Conservation (phyloP, 2,329 filamentous ascomycete genomes). For the Phoma sp. region DNA sequence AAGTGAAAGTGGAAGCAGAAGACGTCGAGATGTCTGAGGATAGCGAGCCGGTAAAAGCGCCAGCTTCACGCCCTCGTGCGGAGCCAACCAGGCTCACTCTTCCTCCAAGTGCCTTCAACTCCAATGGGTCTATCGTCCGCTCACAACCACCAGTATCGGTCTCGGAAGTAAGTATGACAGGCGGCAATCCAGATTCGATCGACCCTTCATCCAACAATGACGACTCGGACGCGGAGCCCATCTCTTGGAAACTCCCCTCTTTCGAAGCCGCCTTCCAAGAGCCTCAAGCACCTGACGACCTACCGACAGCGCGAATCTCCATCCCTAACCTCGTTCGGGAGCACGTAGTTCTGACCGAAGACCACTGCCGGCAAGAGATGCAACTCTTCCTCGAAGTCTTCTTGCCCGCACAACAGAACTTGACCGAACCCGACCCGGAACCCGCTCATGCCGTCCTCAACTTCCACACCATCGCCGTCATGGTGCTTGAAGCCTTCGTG, state of each 20-base stretch:
- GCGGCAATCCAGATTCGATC: not conserved
- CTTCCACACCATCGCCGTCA: slow-evolving; percentile 42
- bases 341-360: slow-evolving; percentile 33
- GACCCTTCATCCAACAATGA: not conserved
- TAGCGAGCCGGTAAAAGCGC: too few relatives aligned
- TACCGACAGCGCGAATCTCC: slow-evolving; percentile 40
- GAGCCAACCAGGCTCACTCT: not conserved
- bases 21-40: slow-evolving; percentile 2
- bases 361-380: slow-evolving; percentile 33
- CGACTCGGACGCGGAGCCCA: not conserved
- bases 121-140: too few relatives aligned
- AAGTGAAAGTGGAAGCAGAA: too few relatives aligned
- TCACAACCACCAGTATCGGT: too few relatives aligned
- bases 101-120: not conserved
- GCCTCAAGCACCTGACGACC: slow-evolving; percentile 11
- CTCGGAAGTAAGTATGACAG: too few relatives aligned
- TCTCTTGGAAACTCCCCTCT: slow-evolving; percentile 26
- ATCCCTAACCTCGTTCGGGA: slow-evolving; percentile 47
- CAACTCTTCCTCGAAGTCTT: slow-evolving; percentile 38
- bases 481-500: slow-evolving; percentile 38
- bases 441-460: slow-evolving; percentile 37
- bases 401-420: slow-evolving; percentile 32
- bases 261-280: slow-evolving; percentile 25
- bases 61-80: slow-evolving; percentile 8
- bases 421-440: slow-evolving; percentile 23